Base-by-base conservation (phyloP, 495 filamentous ascomycete species). In the Hypoxylon lenormandii region DNA sequence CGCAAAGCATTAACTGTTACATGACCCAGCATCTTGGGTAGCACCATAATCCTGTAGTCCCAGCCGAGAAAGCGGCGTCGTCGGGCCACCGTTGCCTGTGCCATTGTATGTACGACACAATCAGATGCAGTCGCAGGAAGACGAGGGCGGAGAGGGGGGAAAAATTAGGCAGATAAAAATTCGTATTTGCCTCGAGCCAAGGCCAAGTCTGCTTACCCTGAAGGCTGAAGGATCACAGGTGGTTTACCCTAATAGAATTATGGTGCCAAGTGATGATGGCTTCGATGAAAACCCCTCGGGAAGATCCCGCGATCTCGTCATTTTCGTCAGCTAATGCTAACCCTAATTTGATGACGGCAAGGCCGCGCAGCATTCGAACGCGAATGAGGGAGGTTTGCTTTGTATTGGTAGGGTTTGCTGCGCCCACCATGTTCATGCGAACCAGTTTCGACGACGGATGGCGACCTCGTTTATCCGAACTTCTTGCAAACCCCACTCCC, bases 221-320 rank as follows among this genome's bases (percentile, higher is more conserved):
- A 16, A 50, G 42, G 37, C 46, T 50, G 56, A 59, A 70, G 67
- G 61, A 70, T 62, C 57, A 23, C 55, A 55, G 33, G 1, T 8
- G 53, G 52, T 53, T 63, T 64, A 64, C 36, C 15, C 40, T 33
- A 30, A 51, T 45, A 69, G 23, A 55, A 56, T 18, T 16, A 12
- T 26, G 3, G 2, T 26, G 50, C 45, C 53, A 37, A 52, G n/a
- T 47, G 42, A 12, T 53, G 55, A 65, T 58, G 46, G 51, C 43
- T 51, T 33, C 13, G 30, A 33, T 18, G 13, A 43, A n/a, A 47
- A 53, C 23, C 40, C 40, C 16, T 30, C 38, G 57, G 56, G 67
- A 66, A 30, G 67, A 66, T 61, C 50, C 57, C 56, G 67, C 61
- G 61, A 62, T 65, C 67, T 70, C 46, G 56, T 60, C 61, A 48